phyloP scores from a whole-genome alignment of 1,284 basidiomycete species.

The Apiotrichum laibachii region DNA sequence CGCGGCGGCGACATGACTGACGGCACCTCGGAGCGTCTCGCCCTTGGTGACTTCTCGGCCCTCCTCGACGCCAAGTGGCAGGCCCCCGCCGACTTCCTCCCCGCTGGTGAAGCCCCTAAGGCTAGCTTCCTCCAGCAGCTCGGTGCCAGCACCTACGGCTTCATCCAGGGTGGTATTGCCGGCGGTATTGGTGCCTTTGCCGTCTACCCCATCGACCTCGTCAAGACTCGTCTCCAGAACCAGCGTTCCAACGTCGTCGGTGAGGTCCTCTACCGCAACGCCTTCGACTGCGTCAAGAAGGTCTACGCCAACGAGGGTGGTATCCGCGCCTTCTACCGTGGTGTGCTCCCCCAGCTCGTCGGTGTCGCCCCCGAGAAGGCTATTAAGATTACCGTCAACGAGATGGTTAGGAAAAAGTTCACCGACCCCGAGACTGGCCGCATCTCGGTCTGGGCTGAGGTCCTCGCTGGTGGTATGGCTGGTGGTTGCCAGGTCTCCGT shows the following conservation, averaged over 20 bases:
- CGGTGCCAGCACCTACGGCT: constrained; percentile 74
- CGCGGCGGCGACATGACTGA: constrained; percentile 60
- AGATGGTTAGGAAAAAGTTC: constrained; percentile 75
- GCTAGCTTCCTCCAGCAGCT: constrained; percentile 43
- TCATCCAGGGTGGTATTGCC: constrained; percentile 85
- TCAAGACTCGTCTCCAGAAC: constrained; percentile 91
- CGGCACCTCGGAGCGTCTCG: constrained; percentile 62
- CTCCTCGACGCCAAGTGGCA: constrained; percentile 63
- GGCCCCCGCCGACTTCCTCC: constrained; percentile 17
- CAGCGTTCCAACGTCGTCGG: constrained; percentile 92
- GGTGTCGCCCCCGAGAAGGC: constrained; percentile 96
- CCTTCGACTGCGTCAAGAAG: constrained; percentile 87
- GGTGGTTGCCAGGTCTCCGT: constrained; percentile 98
- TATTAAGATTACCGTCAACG: constrained; percentile 78
- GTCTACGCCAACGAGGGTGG: constrained; percentile 94
- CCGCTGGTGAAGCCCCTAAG: constrained; percentile 32
- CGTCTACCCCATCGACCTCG: constrained; percentile 60
- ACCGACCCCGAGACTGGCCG: constrained; percentile 93
- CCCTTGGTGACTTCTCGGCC: constrained; percentile 82
- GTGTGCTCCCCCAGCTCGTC: constrained; percentile 89
- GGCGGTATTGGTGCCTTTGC: constrained; percentile 68
- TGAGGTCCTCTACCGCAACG: constrained; percentile 91
- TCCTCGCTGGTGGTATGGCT: constrained; percentile 86
- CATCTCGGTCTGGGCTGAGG: constrained; percentile 81
- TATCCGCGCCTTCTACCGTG: constrained; percentile 88